Percentiles rank a stretch among this genome's conserved stretches.
phyloP scores from a whole-genome alignment of 805 yeast genomes.

The Kuraishia piskuri region DNA sequence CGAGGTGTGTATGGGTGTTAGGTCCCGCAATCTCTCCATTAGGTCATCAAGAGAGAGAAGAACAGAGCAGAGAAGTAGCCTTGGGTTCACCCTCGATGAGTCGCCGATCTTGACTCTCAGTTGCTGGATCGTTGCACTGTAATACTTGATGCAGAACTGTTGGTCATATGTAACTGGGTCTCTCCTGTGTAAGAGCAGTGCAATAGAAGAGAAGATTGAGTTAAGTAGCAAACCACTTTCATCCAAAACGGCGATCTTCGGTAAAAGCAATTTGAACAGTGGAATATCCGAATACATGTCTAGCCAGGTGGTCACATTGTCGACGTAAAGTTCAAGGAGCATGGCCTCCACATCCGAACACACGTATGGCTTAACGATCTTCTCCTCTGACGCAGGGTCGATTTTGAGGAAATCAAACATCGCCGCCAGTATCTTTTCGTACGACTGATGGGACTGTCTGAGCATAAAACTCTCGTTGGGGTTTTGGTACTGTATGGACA shows the following conservation, averaged over 20 bases:
- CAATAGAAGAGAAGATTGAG: slow-evolving; percentile 9
- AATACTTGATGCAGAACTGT: slow-evolving; percentile 7
- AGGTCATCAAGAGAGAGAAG: slow-evolving; percentile 7
- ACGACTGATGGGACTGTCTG: neutral
- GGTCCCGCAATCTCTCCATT: neutral
- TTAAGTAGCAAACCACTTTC: slow-evolving; percentile 6
- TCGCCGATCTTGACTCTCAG: slow-evolving; percentile 7
- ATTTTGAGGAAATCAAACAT: neutral
- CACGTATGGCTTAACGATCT: slow-evolving; percentile 2
- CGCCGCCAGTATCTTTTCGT: neutral
- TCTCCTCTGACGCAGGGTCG: neutral
- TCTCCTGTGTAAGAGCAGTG: slow-evolving; percentile 7
- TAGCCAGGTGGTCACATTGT: slow-evolving; percentile 6
- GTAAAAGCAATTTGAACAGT: slow-evolving; percentile 4
- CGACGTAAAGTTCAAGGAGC: slow-evolving; percentile 5
- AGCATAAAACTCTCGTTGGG: neutral
- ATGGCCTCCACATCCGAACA: slow-evolving; percentile 8
- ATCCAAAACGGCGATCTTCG: slow-evolving; percentile 6
- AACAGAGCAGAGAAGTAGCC: slow-evolving; percentile 6
- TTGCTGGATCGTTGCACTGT: slow-evolving; percentile 9
- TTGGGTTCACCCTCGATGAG: slow-evolving; percentile 3
- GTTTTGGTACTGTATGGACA: neutral
- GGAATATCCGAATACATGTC: slow-evolving; percentile 7
- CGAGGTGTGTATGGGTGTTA: slow-evolving; percentile 3
- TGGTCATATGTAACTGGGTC: slow-evolving; percentile 6